Percentiles rank a stretch among this genome's conserved stretches.
phyloP scores from a whole-genome alignment of 2,329 filamentous ascomycete genomes.

The Exophiala sideris region DNA sequence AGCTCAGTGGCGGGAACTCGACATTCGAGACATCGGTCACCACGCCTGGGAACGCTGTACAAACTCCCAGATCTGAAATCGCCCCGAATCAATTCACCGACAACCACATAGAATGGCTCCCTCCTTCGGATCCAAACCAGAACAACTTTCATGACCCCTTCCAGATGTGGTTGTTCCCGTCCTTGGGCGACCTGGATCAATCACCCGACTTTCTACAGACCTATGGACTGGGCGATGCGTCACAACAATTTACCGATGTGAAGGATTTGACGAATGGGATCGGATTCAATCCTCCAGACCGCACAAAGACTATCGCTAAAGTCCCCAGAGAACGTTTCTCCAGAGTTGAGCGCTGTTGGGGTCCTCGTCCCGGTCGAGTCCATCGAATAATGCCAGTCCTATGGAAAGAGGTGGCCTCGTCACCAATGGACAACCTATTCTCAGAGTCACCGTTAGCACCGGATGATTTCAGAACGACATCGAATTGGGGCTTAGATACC shows the following conservation, averaged over 20 bases:
- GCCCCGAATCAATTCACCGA: conserved; percentile 16
- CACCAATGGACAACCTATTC: conserved; percentile 41
- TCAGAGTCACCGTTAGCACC: conserved; percentile 25
- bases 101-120: conserved; percentile 20
- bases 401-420: conserved; percentile 40
- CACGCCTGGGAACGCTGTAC: conserved; percentile 15
- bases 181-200: conserved; percentile 22
- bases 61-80: conserved; percentile 21
- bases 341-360: conserved; percentile 43
- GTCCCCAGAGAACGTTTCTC: conserved; percentile 43
- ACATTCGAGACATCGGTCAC: conserved; percentile 19
- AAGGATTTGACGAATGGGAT: conserved; percentile 15
- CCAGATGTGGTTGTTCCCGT: conserved; percentile 27
- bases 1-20: conserved; percentile 20
- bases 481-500: conserved; percentile 38
- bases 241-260: conserved; percentile 7
- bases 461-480: conserved; percentile 21
- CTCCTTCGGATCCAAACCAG: conserved; percentile 12
- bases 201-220: conserved; percentile 23
- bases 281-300: conserved; percentile 7
- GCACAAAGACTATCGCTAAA: conserved; percentile 24
- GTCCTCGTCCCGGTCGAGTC: conserved; percentile 37
- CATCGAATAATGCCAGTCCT: conserved; percentile 41
- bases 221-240: conserved; percentile 13
- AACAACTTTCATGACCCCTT: conserved; percentile 25